Evolutionary conservation across 352 stramenopile genomes (phyloP), one percentile per base, ranked within the genome.

Genomic region (Pythium biforme): DNA sequence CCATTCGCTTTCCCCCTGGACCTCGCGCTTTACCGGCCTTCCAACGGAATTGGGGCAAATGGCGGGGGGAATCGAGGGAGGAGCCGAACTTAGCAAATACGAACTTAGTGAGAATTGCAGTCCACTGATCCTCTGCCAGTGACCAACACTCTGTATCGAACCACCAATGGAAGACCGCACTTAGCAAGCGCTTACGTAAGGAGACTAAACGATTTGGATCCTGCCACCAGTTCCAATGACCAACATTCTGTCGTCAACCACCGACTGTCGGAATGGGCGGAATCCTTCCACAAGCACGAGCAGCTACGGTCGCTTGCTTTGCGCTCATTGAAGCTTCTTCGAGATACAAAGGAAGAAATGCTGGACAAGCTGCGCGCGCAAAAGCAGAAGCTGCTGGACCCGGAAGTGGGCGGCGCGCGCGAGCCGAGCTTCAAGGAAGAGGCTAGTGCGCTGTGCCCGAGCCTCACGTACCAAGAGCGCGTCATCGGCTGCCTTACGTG

Each of bases 391-490:
- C 76, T 94, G 63, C 75, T 94, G 62, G 85, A 91, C 49, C 81
- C 81, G 1, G 80, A 94, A 65, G 68, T 59, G 27, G 75, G 57
- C 29, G 45, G 66, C 3, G 12, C 33, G 51, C 41, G 72, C 11
- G 70, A 87, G n/a, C 43, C 57, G 1, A 79, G 62, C 23, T 66
- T 65, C 41, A 74, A 67, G 56, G 60, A 72, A 26, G 74, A 67
- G n/a, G 49, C 60, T 25, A 69, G 64, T 56, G 74, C 69, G 66
- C 45, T 86, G 31, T 94, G 81, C 39, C 80, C 83, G 55, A 89
- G 81, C 47, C 72, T 93, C 49, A 82, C 79, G 72, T 95, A 94
- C 68, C 83, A 95, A 61, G 84, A 95, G 70, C 84, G 86, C 15
- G 60, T 94, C 29, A 85, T 95, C 67, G 86, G 86, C 58, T 92